These are phyloP conservation scores for Alternaria burnsii DNA, from an alignment of 2,329 filamentous ascomycete species.

Conservation along the genomic window DNA sequence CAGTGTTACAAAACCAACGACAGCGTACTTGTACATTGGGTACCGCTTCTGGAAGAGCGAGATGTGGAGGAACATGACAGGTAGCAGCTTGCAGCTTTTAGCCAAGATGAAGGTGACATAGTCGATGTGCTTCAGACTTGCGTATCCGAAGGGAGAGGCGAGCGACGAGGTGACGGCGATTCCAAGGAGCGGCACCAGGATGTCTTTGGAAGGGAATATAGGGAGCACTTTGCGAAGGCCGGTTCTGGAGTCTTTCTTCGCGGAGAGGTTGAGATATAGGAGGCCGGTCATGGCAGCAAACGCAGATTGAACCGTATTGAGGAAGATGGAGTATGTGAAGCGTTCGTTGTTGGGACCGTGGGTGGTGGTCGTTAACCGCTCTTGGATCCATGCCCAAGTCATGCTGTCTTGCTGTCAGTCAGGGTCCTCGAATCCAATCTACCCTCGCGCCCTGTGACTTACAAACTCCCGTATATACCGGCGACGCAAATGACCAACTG, in stretches of 20 bases:
- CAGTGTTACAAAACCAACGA: constrained; percentile 87
- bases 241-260: constrained; percentile 59
- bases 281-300: constrained; percentile 86
- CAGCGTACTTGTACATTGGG: constrained; percentile 94
- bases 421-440: neutral
- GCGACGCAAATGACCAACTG: constrained; percentile 88
- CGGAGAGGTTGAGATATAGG: constrained; percentile 75
- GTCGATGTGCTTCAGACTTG: constrained; percentile 90
- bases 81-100: constrained; percentile 98
- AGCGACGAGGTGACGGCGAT: constrained; percentile 89
- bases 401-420: constrained; percentile 61
- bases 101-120: constrained; percentile 98
- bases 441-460: constrained; percentile 37
- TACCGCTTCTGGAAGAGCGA: constrained; percentile 89
- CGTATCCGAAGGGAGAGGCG: constrained; percentile 95
- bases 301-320: constrained; percentile 93
- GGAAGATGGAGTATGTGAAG: constrained; percentile 92
- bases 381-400: constrained; percentile 95
- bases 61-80: constrained; percentile 96
- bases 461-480: constrained; percentile 98
- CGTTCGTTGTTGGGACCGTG: constrained; percentile 72
- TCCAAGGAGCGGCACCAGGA: constrained; percentile 80
- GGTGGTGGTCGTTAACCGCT: constrained; percentile 92
- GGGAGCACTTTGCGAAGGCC: constrained; percentile 53
- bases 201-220: constrained; percentile 79